A percentile compares a stretch with the other conserved stretches of the same genome.
These are phyloP conservation scores for Fomitopsis serialis DNA, from an alignment of 768 basidiomycete species.

Conservation along the genomic window DNA sequence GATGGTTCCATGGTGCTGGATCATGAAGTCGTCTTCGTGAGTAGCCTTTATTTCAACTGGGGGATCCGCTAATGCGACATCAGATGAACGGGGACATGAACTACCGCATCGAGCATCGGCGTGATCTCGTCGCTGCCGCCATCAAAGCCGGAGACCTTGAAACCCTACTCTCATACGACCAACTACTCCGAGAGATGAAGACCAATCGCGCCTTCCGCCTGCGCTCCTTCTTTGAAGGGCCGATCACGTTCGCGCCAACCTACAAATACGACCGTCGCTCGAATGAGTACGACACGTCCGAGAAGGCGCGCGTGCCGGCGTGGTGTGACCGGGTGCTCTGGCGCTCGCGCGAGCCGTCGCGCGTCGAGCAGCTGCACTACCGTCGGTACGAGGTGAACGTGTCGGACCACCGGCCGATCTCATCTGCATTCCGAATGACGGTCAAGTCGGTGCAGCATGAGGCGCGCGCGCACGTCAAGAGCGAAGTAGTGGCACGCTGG, in stretches of 20 bases:
- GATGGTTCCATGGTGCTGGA: constrained; percentile 92
- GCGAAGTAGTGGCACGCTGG: constrained; percentile 55
- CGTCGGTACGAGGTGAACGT: constrained; percentile 80
- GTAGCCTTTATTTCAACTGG: constrained; percentile 22
- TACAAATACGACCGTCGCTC: constrained; percentile 91
- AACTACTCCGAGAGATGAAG: constrained; percentile 85
- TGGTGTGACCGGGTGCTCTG: constrained; percentile 97
- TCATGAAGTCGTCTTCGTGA: constrained; percentile 89
- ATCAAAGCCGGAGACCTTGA: constrained; percentile 63
- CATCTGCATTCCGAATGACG: constrained; percentile 67
- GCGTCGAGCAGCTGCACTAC: constrained; percentile 70
- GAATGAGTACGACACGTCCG: constrained; percentile 78
- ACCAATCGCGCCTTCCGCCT: constrained; percentile 85
- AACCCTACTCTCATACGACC: constrained; percentile 71
- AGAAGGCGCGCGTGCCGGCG: constrained; percentile 85
- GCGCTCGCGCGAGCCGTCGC: constrained; percentile 48
- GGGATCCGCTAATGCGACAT: constrained; percentile 1
- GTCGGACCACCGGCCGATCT: constrained; percentile 88
- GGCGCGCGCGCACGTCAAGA: constrained; percentile 50
- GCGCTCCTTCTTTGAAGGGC: constrained; percentile 76
- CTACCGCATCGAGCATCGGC: constrained; percentile 91
- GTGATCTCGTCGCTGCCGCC: constrained; percentile 73
- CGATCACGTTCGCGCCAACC: constrained; percentile 80
- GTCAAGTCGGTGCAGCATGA: constrained; percentile 68
- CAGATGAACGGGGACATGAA: constrained; percentile 94